Conservation (phyloP, 2,329 filamentous ascomycete genomes). For the Stagonosporopsis vannaccii region DNA sequence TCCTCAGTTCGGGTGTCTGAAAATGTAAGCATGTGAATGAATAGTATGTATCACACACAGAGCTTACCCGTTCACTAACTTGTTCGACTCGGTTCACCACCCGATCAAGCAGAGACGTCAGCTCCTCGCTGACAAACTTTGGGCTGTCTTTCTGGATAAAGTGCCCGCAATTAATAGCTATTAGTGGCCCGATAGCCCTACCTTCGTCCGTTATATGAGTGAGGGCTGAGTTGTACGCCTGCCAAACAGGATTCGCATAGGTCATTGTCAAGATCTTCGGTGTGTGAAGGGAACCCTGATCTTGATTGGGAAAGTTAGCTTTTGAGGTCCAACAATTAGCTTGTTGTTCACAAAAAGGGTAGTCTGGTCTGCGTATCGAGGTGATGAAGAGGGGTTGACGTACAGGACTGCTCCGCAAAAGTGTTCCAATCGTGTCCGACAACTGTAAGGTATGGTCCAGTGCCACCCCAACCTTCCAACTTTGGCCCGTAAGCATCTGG, state of each 20-base stretch:
- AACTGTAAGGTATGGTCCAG: slow-evolving; percentile 56
- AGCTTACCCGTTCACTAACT: slow-evolving; percentile 36
- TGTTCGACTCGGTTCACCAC: slow-evolving; percentile 47
- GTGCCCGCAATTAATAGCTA: slow-evolving; percentile 60
- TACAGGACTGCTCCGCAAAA: slow-evolving; percentile 59
- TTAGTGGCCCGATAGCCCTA: slow-evolving; percentile 54
- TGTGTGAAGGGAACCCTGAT: slow-evolving; percentile 36
- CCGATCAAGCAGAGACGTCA: slow-evolving; percentile 44
- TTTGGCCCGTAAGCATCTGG: slow-evolving; percentile 54
- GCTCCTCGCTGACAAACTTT: slow-evolving; percentile 43
- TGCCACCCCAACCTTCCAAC: slow-evolving; percentile 49
- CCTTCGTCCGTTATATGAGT: slow-evolving; percentile 52
- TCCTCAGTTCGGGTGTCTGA: slow-evolving; percentile 15
- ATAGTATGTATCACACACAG: background rate
- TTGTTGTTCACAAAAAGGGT: background rate
- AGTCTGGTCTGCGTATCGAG: background rate
- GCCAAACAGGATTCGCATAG: slow-evolving; percentile 64
- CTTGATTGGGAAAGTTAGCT: slow-evolving; percentile 20
- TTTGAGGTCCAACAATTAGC: background rate
- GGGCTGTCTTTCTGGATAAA: slow-evolving; percentile 65
- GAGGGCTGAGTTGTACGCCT: slow-evolving; percentile 61
- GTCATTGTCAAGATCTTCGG: slow-evolving; percentile 54
- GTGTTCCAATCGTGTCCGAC: slow-evolving; percentile 62
- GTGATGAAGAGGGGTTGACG: background rate
- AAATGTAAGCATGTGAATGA: background rate